Evolutionary conservation across 75 land plant species (phyloP), one percentile per base, ranked within the genome.

Genomic region (Pinus albicaulis): DNA sequence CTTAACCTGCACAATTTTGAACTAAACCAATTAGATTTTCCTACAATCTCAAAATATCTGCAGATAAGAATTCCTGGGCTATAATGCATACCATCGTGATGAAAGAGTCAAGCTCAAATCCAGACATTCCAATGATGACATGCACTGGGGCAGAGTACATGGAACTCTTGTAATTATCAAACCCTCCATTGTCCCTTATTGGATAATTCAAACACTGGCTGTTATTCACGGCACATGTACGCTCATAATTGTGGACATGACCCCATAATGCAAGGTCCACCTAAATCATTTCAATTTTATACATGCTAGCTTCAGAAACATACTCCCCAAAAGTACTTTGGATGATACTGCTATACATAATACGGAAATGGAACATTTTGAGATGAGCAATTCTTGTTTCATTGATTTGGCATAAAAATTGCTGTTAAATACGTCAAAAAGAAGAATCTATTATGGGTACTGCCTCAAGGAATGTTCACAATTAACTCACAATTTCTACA

Each of bases 191-290:
- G 44, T 76, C 82, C 52, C 77, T 86, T 3, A 71, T 56, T 26
- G 88, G 86, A 57, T 65, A 19, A 23, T 57, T 77, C 26, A 86
- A 74, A 78, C 88, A 86, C 3, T 44, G 58, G 76, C 82, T 75
- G 48, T 80, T 74, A 74, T 84, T 79, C 48, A 86, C 70, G 17
- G 86, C 88, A 77, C 88, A 86, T 11, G 88, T 76, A 31, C 88
- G 78, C 73, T 86, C 88, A 44, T 86, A 86, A 72, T 86, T 86
- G 65, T 86, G 88, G 48, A 86, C 88, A 38, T 86, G 88, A 66
- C 88, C 86, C 86, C 86, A 83, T 59, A 80, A 6, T 48, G 59
- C 88, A 16, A 86, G 70, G 60, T 86, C 88, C 12, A 86, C 88
- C 88, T 86, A 41, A 41, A 68, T 68, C 71, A 68, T 41, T 36